phyloP scores from a whole-genome alignment of 306 rosid species.

The Geum urbanum region DNA sequence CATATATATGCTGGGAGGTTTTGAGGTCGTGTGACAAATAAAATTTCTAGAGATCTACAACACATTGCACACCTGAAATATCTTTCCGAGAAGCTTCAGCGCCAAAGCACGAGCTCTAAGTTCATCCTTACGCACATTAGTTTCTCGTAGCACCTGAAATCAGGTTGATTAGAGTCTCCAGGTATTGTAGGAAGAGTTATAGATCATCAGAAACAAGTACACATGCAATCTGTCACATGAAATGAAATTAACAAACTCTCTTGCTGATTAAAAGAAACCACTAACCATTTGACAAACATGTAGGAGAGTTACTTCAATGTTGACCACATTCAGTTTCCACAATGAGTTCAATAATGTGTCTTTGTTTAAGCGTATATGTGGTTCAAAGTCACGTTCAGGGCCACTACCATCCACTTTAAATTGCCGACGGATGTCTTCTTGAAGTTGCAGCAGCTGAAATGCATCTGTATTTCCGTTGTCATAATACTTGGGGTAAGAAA shows the following conservation, averaged over 20 bases:
- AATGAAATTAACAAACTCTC: not conserved
- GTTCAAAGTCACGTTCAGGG: conserved; percentile 51
- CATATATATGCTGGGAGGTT: too few species aligned
- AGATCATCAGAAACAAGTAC: not conserved
- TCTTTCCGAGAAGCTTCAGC: conserved; percentile 76
- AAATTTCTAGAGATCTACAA: not conserved
- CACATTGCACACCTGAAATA: conserved; percentile 52
- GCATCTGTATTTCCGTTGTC: conserved; percentile 48
- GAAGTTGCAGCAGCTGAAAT: conserved; percentile 75
- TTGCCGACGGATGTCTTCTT: conserved; percentile 64
- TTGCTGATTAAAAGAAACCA: conserved; percentile 15
- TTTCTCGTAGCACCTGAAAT: conserved; percentile 75
- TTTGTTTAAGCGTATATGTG: conserved; percentile 66
- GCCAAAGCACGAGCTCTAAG: conserved; percentile 77
- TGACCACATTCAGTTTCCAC: conserved; percentile 92
- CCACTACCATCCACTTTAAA: conserved; percentile 53
- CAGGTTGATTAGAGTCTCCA: conserved; percentile 15
- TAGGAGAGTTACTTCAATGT: conserved; percentile 82
- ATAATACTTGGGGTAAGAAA: conserved; percentile 24
- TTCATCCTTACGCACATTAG: conserved; percentile 62
- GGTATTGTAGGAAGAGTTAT: not conserved
- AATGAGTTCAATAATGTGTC: conserved; percentile 71
- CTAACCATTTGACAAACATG: conserved; percentile 94
- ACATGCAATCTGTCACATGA: conserved; percentile 1
- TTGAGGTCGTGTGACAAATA: not conserved